Base-by-base conservation (phyloP, 495 filamentous ascomycete species). In the Penicillium flavigenum region DNA sequence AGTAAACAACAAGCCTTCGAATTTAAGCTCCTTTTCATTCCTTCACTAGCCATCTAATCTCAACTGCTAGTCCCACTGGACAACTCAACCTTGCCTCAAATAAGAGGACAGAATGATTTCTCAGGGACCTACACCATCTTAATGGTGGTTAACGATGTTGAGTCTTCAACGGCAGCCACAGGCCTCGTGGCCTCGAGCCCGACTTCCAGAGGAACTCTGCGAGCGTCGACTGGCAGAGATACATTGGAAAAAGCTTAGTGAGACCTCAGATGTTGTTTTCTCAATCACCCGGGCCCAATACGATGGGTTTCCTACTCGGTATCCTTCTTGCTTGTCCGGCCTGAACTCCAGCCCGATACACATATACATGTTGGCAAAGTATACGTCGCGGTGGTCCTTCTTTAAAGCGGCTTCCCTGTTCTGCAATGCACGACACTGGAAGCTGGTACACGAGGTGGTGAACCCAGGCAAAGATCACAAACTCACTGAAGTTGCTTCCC, bases 231-330 rank as follows among this genome's bases (percentile, higher is more conserved):
- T 60, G 0, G 78, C 79, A 56, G 62, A 58, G 0, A 76, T 67
- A 17, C 53, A 44, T 10, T 63, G 63, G 41, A 57, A 71, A 59
- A 77, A 72, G 63, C 62, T 83, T 36, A 81, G 78, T 66, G 80
- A 81, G 63, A 69, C 71, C n/a, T 74, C 79, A 3, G 80, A 81
- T 52, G 76, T 83, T n/a, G 73, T 80, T 51, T 83, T 81, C 59
- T 70, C 71, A 26, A 68, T 77, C 24, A 79, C 65, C 70, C 72
- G 77, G 58, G 80, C 79, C 54, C 65, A 57, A 36, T 63, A 65
- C 53, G 74, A 78, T 61, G 75, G 74, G 4, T 73, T 69, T 60
- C 59, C 67, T 27, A 58, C 76, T 41, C 62, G 69, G 31, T 58
- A 39, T 17, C 38, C 76, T 43, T 76, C 76, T 19, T 59, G 41